Evolutionary conservation across 2,329 filamentous ascomycete genomes (phyloP).

Genomic region (Beauveria scarabaeidicola): DNA sequence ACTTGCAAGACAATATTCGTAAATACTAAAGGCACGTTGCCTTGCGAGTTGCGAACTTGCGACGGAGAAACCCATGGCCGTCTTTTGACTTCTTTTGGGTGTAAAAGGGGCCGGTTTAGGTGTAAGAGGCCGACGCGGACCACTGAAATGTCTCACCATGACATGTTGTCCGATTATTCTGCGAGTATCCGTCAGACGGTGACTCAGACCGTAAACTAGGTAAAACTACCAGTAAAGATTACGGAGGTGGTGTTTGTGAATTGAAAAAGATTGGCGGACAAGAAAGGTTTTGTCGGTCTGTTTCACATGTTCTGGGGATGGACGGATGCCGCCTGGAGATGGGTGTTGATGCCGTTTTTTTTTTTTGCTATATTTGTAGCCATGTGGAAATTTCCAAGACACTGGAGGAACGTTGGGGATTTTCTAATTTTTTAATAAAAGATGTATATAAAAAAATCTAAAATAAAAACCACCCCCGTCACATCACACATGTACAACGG

Average conservation of each 20-base stretch:
- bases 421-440: background rate
- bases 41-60: background rate
- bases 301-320: background rate
- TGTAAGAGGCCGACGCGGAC: conserved; percentile 1
- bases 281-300: background rate
- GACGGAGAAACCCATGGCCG: background rate
- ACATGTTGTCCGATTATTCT: background rate
- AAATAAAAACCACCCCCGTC: too few relatives aligned
- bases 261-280: too few relatives aligned
- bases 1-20: background rate
- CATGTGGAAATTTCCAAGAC: background rate
- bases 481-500: background rate
- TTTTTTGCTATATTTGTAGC: background rate
- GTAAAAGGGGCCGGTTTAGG: background rate
- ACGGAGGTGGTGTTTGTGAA: too few relatives aligned
- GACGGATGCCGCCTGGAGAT: background rate
- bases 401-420: background rate
- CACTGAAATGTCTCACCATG: conserved; percentile 9
- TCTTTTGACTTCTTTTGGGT: background rate
- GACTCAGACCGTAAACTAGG: background rate
- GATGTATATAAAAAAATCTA: too few relatives aligned
- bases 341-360: background rate
- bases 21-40: too few relatives aligned
- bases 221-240: too few relatives aligned
- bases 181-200: too few relatives aligned